Evolutionary conservation across 352 stramenopile species (phyloP).

Genomic region (Blastocystis sp.): DNA sequence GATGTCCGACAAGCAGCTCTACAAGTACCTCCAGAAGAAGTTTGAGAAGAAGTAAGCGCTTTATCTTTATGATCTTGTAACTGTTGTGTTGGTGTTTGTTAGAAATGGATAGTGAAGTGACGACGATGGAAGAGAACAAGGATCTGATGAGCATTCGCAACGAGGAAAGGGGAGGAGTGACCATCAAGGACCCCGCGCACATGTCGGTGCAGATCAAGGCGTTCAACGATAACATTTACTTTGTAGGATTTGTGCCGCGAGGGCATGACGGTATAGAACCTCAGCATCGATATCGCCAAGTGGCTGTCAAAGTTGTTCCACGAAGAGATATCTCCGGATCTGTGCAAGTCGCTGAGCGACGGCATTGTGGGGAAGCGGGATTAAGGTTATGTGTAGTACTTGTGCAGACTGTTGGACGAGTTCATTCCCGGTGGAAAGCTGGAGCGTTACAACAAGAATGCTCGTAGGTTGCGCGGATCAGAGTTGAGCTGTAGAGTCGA

Average conservation of each 20-base stretch:
- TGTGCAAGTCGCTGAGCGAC: neutral
- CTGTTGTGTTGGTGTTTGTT: neutral
- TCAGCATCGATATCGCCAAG: neutral
- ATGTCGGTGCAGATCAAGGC: neutral
- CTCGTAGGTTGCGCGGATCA: neutral
- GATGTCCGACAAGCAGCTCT: constrained; percentile 69
- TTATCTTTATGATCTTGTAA: neutral
- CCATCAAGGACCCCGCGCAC: neutral
- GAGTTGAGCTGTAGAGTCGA: neutral
- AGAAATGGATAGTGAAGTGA: neutral
- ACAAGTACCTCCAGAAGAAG: constrained; percentile 66
- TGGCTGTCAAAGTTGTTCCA: neutral
- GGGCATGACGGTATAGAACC: neutral
- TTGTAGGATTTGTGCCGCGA: neutral
- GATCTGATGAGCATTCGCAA: neutral
- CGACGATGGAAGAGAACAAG: neutral
- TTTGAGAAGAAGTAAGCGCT: constrained; percentile 61
- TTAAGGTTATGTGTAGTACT: neutral
- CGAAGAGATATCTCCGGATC: neutral
- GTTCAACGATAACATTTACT: neutral
- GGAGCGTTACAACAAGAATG: neutral
- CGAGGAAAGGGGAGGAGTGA: neutral
- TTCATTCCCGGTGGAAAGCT: neutral
- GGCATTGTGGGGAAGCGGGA: neutral
- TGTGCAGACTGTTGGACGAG: neutral